Evolutionary conservation across 2,329 filamentous ascomycete species (phyloP), one percentile per base, ranked within the genome.

Genomic region (Alternaria postmessia): DNA sequence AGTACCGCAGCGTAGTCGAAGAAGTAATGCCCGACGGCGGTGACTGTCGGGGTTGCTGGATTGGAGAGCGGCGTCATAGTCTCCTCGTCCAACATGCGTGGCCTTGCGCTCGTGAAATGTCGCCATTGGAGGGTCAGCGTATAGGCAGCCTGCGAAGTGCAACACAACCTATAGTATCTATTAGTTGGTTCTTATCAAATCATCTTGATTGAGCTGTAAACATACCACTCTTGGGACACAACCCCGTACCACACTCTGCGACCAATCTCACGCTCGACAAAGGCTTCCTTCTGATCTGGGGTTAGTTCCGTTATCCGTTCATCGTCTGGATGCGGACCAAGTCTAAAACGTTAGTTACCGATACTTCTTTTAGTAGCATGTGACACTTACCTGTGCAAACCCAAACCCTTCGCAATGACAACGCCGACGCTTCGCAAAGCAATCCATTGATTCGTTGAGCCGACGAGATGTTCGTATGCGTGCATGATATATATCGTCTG

Each of bases 381-480:
- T 49, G 8, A 7, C 61, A 59, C 16, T 51, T 56, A 68, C 65
- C 54, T 69, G 54, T 85, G 82, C 4, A 85, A 69, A 0, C 81
- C 82, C 0, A 85, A 72, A 1, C 80, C 79, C 66, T 83, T 81
- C 3, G 82, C 82, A 43, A 85, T 83, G 7, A 82, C 76, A 6
- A 81, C 71, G 3, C 80, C 82, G 1, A 81, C 78, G 3, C 79
- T 80, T 8, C 84, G 75, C 20, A 82, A 75, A 1, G 83, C 80
- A 4, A 78, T 80, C 59, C 83, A 82, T 42, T 80, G 80, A 62
- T 83, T 83, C 7, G 81, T 81, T 24, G 79, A 81, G 1, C 83
- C 83, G 1, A 85, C 75, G 16, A 83, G 70, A 67, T 86, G 83
- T 8, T 82, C 83, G 8, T 81, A 81, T 3, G 83, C 80, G n/a